Percentiles rank a stretch among this genome's conserved stretches.
phyloP scores from a whole-genome alignment of 2,329 filamentous ascomycete genomes.

The Emericellopsis cladophorae region DNA sequence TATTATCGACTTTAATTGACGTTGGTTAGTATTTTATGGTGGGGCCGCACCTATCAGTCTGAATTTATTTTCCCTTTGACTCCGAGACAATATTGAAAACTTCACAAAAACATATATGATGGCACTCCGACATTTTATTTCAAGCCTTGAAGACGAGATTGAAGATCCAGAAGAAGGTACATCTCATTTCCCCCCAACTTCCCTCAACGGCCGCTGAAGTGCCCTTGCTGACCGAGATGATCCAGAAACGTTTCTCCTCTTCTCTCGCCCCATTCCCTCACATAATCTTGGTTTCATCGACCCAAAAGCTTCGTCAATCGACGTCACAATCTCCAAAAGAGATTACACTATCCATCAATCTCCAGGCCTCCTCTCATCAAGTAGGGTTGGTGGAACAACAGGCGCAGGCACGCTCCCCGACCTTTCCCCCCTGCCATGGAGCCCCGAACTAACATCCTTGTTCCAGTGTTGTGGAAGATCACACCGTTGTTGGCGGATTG shows the following conservation, averaged over 20 bases:
- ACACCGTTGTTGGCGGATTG: slow-evolving; percentile 73
- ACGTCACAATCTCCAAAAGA: slow-evolving; percentile 53
- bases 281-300: slow-evolving; percentile 80
- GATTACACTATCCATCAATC: slow-evolving; percentile 76
- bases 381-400: slow-evolving; percentile 48
- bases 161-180: slow-evolving; percentile 34
- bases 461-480: slow-evolving; percentile 76
- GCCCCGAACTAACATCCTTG: too few species aligned
- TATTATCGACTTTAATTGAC: too few species aligned
- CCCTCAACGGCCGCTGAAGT: neutral
- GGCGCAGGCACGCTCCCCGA: slow-evolving; percentile 29
- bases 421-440: neutral
- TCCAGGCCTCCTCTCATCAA: slow-evolving; percentile 66
- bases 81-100: too few species aligned
- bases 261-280: slow-evolving; percentile 62
- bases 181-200: neutral
- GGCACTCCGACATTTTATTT: slow-evolving; percentile 10
- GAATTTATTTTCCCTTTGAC: too few species aligned
- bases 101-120: slow-evolving; percentile 4
- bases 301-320: slow-evolving; percentile 49
- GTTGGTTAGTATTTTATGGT: too few species aligned
- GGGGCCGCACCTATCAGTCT: too few species aligned
- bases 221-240: neutral
- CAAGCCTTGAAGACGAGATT: slow-evolving; percentile 27
- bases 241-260: slow-evolving; percentile 77